Conservation (phyloP, 177 flowering plant genomes). For the Vitis hybrid region DNA sequence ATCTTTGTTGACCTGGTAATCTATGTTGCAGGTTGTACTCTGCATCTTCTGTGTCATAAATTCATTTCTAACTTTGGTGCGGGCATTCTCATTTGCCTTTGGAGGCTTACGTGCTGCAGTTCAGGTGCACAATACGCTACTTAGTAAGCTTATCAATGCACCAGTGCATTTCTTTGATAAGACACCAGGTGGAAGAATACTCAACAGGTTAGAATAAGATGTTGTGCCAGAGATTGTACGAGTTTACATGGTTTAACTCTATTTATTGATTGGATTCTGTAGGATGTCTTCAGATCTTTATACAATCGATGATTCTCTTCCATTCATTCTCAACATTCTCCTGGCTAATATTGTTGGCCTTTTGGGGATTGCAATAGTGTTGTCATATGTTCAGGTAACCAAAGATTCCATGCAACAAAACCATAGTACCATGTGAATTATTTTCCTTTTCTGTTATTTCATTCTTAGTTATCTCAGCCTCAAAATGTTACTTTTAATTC, state of each 20-base stretch:
- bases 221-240: neutral
- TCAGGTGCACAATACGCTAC: slow-evolving; percentile 64
- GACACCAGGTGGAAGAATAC: slow-evolving; percentile 90
- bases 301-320: slow-evolving; percentile 96
- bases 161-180: slow-evolving; percentile 82
- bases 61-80: slow-evolving; percentile 69
- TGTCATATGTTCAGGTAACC: slow-evolving; percentile 83
- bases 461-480: neutral
- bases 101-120: slow-evolving; percentile 92
- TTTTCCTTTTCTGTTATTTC: neutral
- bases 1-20: slow-evolving; percentile 7
- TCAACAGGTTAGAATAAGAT: slow-evolving; percentile 65
- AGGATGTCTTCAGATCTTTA: slow-evolving; percentile 96
- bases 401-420: neutral
- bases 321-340: slow-evolving; percentile 94
- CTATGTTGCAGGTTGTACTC: slow-evolving; percentile 61
- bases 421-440: neutral
- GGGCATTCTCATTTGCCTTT: slow-evolving; percentile 94
- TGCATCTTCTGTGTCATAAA: slow-evolving; percentile 62
- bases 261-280: slow-evolving; percentile 15
- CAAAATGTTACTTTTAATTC: slow-evolving; percentile 1
- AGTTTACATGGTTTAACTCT: slow-evolving; percentile 1
- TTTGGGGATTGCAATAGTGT: slow-evolving; percentile 74
- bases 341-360: slow-evolving; percentile 85
- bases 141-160: slow-evolving; percentile 62